Conservation (phyloP, 148 eudicot genomes). For the Hydrangea macrophylla region DNA sequence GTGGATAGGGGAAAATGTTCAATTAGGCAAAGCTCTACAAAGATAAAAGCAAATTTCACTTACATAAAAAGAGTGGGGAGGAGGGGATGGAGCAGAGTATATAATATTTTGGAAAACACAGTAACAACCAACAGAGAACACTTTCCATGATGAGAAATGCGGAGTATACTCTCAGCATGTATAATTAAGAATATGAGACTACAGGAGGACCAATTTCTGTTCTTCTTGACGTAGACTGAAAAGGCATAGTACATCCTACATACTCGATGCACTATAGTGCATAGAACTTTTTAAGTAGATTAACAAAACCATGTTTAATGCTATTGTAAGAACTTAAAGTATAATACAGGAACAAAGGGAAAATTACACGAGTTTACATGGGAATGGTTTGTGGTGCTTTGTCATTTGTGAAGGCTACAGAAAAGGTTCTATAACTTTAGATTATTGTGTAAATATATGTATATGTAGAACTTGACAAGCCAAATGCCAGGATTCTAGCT, state of each 20-base stretch:
- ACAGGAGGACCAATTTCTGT: background rate
- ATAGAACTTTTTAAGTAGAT: background rate
- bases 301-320: background rate
- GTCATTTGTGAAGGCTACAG: background rate
- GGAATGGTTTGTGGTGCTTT: background rate
- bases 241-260: background rate
- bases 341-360: background rate
- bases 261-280: too few relatives aligned
- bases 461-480: background rate
- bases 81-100: background rate
- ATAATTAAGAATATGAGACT: background rate
- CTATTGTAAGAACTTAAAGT: background rate
- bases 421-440: too few relatives aligned
- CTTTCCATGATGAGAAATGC: background rate
- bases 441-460: background rate
- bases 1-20: constrained; percentile 8
- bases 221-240: background rate
- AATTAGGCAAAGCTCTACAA: background rate
- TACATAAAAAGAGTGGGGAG: too few relatives aligned
- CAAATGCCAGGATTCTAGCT: too few relatives aligned
- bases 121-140: background rate
- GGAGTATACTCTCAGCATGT: background rate
- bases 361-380: background rate
- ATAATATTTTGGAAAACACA: background rate
- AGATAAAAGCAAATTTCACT: background rate